Evolutionary conservation across 2,329 filamentous ascomycete species (phyloP).

Genomic region (Exophiala sideris): DNA sequence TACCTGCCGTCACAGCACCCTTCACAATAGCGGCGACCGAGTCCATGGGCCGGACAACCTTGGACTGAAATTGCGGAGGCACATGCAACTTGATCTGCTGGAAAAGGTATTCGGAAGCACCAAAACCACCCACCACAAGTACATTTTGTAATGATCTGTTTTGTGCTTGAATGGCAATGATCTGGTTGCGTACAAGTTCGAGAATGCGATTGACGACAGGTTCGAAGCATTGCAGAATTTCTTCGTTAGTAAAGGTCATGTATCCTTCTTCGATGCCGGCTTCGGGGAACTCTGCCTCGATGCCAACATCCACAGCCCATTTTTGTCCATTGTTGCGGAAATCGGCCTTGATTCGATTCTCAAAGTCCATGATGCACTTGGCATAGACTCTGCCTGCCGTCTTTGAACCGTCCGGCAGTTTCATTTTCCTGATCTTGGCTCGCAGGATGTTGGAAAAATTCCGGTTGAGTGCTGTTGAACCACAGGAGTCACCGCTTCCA

Average conservation of each 20-base stretch:
- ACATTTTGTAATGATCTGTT: constrained; percentile 94
- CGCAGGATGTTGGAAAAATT: constrained; percentile 98
- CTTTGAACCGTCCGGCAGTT: constrained; percentile 92
- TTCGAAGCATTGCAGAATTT: constrained; percentile 98
- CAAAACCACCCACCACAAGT: constrained; percentile 94
- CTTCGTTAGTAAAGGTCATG: constrained; percentile 99
- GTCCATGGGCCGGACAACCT: constrained; percentile 98
- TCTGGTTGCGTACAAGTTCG: constrained; percentile 94
- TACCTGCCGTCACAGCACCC: constrained; percentile 94
- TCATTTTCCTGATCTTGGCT: constrained; percentile 99
- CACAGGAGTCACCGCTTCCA: constrained; percentile 94
- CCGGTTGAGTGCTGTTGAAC: constrained; percentile 94
- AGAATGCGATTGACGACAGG: constrained; percentile 96
- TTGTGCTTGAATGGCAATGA: constrained; percentile 97
- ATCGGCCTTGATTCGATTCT: constrained; percentile 98
- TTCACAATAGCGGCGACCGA: constrained; percentile 98
- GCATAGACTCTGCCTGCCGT: constrained; percentile 97
- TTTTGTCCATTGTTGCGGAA: constrained; percentile 99
- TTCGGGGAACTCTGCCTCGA: constrained; percentile 96
- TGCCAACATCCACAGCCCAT: constrained; percentile 97
- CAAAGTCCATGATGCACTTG: constrained; percentile 99
- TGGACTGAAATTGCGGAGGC: constrained; percentile 95
- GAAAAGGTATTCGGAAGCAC: constrained; percentile 97
- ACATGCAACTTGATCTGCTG: constrained; percentile 99
- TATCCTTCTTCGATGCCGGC: constrained; percentile 98